Conservation (phyloP, 306 rosid species). For the Echinosophora koreensis region DNA sequence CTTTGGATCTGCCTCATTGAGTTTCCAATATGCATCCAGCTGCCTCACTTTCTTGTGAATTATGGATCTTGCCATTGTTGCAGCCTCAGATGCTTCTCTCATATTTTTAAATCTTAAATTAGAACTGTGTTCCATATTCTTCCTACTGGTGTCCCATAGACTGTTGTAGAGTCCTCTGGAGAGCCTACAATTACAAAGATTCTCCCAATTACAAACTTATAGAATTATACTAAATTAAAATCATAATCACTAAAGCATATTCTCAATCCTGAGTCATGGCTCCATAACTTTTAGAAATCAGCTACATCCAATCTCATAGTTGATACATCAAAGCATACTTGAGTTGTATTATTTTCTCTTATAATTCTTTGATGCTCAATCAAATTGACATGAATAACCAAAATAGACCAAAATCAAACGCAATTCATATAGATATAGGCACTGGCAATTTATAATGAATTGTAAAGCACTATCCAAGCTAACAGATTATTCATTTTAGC, state of each 20-base stretch:
- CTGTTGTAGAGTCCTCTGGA: conserved; percentile 72
- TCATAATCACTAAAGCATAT: too few relatives aligned
- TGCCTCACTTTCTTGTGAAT: conserved; percentile 77
- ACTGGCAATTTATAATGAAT: neutral
- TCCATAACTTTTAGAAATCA: neutral
- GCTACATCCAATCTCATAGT: neutral
- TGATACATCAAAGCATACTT: neutral
- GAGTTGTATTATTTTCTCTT: neutral
- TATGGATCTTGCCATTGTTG: conserved; percentile 76
- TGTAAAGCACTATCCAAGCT: conserved; percentile 9
- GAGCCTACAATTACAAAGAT: conserved; percentile 60
- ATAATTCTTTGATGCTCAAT: neutral
- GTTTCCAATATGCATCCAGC: conserved; percentile 61
- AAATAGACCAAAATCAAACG: neutral
- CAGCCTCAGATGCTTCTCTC: conserved; percentile 74
- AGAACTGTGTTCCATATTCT: conserved; percentile 63
- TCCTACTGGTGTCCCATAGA: conserved; percentile 66
- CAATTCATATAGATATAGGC: neutral
- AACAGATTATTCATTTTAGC: neutral
- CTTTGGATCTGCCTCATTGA: too few relatives aligned
- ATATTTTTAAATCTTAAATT: conserved; percentile 64
- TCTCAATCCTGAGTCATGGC: too few relatives aligned
- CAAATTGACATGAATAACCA: neutral
- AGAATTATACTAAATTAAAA: neutral
- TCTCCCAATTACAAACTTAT: conserved; percentile 36